phyloP scores from a whole-genome alignment of 129 eudicot genomes.

The Helianthus tuberosus region DNA sequence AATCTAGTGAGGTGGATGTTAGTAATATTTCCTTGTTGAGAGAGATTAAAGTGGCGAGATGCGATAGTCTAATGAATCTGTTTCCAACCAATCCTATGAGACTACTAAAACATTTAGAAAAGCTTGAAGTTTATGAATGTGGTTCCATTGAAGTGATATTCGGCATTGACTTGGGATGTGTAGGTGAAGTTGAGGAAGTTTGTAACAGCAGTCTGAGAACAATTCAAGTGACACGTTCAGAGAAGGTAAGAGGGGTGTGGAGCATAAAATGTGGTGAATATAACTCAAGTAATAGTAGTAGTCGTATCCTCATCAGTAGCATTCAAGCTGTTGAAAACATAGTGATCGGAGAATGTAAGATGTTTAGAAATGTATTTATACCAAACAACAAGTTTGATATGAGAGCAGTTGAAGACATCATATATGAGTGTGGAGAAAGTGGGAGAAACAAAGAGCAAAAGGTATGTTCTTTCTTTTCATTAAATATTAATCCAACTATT shows the following conservation, averaged over 20 bases:
- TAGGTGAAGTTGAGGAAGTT: background rate
- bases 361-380: conserved; percentile 4
- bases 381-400: background rate
- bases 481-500: no score
- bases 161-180: conserved; percentile 8
- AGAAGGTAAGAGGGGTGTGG: conserved; percentile 18
- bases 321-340: conserved; percentile 2
- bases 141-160: conserved; percentile 22
- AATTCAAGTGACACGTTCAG: background rate
- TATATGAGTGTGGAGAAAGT: no score
- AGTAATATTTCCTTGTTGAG: background rate
- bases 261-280: conserved; percentile 12
- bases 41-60: background rate
- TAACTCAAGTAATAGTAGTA: background rate
- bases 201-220: background rate
- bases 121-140: background rate
- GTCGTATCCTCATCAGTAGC: background rate
- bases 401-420: background rate
- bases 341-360: background rate
- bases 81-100: conserved; percentile 25
- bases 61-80: conserved; percentile 11
- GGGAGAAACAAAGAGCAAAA: no score
- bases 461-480: no score
- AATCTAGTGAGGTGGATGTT: background rate
- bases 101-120: background rate